Evolutionary conservation across 2,329 filamentous ascomycete genomes (phyloP), one percentile per base, ranked within the genome.

Genomic region (Colletotrichum godetiae): DNA sequence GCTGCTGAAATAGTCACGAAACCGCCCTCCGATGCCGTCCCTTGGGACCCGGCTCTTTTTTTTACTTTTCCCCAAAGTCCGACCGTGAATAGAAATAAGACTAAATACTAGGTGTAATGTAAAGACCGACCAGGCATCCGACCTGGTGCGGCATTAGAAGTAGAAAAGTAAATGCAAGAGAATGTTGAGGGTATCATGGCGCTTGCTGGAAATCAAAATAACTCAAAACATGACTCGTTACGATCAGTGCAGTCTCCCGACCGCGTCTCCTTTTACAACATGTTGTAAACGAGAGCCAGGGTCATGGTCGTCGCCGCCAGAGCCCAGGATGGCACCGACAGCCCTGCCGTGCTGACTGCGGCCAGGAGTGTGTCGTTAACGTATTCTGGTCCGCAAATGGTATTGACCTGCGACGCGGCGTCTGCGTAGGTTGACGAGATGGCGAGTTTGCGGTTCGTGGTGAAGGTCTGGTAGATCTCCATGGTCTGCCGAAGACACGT

Each of bases 401-500:
- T 85, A 79, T 98, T 93, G 64, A 98, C 88, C 78, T 93, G 89
- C 74, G 88, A 83, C 0, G 96, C 95, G 0, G 95, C 95, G 11
- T 84, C 78, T 6, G 88, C 83, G 80, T 98, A 98, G 0, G 92
- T 93, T 19, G 85, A 81, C 31, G 89, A 89, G 59, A 98, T 88
- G 8, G 91, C 89, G 76, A 93, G 91, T 4, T 86, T 88, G 46
- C 89, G 86, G 77, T 95, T 90, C 15, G 88, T 86, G 0, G 94
- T 91, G 35, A 92, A 92, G 0, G 89, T 83, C 66, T 93, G 91
- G 82, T 93, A 98, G 22, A 97, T 89, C 31, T 88, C 87, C 95
- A 98, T 97, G 5, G 94, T 96, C 74, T 94, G 87, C 78, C 92
- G 87, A 56, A 97, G 86, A 81, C 97, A 98, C 53, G 85, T 84